phyloP scores from a whole-genome alignment of 2,329 filamentous ascomycete species.

The Meredithiella fracta region DNA sequence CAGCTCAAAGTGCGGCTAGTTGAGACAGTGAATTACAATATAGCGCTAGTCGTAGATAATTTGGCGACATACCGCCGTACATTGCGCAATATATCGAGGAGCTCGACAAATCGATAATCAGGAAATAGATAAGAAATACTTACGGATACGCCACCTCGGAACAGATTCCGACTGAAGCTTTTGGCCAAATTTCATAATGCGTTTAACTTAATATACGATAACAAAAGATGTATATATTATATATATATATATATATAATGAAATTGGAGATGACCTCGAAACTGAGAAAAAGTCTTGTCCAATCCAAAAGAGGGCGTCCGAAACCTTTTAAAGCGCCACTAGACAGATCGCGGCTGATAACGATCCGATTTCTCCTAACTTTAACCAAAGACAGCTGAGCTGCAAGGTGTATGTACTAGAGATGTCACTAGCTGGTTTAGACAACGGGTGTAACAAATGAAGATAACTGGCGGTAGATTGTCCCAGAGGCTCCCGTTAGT shows the following conservation, averaged over 20 bases:
- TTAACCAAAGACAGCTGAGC: no score
- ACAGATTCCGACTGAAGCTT: slow-evolving; percentile 14
- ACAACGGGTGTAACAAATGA: no score
- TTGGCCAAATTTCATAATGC: slow-evolving; percentile 26
- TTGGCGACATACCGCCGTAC: background rate
- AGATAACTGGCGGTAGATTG: no score
- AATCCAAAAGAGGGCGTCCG: no score
- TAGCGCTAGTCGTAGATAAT: background rate
- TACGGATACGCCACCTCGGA: slow-evolving; percentile 14
- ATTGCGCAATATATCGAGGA: background rate
- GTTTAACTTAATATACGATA: background rate
- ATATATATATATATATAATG: background rate
- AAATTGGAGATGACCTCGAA: background rate
- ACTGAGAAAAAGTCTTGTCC: no score
- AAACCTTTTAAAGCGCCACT: no score
- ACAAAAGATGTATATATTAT: background rate
- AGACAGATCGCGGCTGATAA: no score
- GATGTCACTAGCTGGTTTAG: no score
- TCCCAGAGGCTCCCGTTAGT: no score
- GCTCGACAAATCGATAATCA: background rate
- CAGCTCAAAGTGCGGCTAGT: background rate
- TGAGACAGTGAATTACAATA: background rate
- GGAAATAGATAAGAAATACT: slow-evolving; percentile 1
- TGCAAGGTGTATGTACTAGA: no score
- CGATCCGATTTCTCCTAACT: no score